Conservation (phyloP, 1,284 basidiomycete genomes). For the Pseudozyma hubeiensis region DNA sequence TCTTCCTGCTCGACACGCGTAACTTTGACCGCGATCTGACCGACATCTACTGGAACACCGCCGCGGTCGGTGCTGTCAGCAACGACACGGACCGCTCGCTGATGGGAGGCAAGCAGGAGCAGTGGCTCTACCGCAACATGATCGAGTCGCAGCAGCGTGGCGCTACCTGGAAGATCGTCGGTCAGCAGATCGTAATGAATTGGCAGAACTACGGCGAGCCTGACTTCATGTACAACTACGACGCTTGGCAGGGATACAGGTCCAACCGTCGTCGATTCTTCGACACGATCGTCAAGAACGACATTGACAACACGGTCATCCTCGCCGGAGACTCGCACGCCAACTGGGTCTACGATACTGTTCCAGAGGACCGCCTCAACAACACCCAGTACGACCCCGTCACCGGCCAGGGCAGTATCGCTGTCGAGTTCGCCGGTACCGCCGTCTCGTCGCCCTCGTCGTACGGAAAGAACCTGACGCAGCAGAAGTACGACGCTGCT, state of each 20-base stretch:
- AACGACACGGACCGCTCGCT: conserved; percentile 56
- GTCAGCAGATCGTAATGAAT: conserved; percentile 69
- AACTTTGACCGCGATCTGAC: conserved; percentile 78
- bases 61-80: conserved; percentile 30
- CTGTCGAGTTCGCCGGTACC: conserved; percentile 77
- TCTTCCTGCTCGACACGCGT: conserved; percentile 75
- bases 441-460: conserved; percentile 75
- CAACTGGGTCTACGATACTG: conserved; percentile 64
- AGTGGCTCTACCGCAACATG: conserved; percentile 74
- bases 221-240: conserved; percentile 73
- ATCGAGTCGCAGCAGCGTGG: conserved; percentile 70
- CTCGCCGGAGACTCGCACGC: conserved; percentile 78
- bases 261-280: conserved; percentile 75
- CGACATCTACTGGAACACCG: conserved; percentile 76
- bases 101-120: conserved; percentile 75
- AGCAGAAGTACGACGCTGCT: conserved; percentile 69
- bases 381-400: conserved; percentile 72
- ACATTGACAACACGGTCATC: conserved; percentile 72
- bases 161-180: conserved; percentile 75
- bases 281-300: conserved; percentile 72
- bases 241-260: conserved; percentile 77
- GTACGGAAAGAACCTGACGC: conserved; percentile 73
- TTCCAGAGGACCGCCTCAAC: conserved; percentile 50
- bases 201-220: conserved; percentile 35
- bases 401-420: conserved; percentile 74